Evolutionary conservation across 1,284 basidiomycete species (phyloP).

Genomic region (Apiotrichum veenhuisii): DNA sequence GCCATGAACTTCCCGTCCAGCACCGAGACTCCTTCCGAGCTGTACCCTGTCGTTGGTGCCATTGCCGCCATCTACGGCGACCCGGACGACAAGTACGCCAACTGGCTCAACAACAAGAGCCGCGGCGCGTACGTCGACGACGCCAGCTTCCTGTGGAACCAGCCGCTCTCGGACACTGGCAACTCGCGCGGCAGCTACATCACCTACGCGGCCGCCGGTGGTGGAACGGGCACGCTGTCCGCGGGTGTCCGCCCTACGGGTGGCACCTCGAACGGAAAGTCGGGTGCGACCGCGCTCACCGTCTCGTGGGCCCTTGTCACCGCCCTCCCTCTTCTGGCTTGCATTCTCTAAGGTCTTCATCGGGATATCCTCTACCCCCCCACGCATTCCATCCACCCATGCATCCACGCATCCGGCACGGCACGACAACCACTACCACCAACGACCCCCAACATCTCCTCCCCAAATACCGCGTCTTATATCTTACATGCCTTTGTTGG

Average conservation of each 20-base stretch:
- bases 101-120: conserved; percentile 21
- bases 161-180: conserved; percentile 18
- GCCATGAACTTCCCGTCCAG: conserved; percentile 22
- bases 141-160: conserved; percentile 25
- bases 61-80: conserved; percentile 35
- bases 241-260: conserved; percentile 1
- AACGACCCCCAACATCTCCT: too few relatives aligned
- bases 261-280: not conserved
- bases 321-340: not conserved
- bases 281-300: not conserved
- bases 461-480: too few relatives aligned
- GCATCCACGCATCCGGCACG: too few relatives aligned
- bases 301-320: not conserved
- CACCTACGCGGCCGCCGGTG: conserved; percentile 5
- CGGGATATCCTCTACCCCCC: not conserved
- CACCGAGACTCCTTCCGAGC: conserved; percentile 11
- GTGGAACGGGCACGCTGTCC: conserved; percentile 8
- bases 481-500: too few relatives aligned
- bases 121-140: conserved; percentile 25
- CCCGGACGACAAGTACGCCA: conserved; percentile 28
- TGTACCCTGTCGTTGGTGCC: conserved; percentile 25
- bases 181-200: not conserved
- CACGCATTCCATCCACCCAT: too few relatives aligned
- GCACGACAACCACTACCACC: too few relatives aligned
- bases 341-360: not conserved